These are phyloP conservation scores for Coemansia sp. DNA, from an alignment of 192 early-diverging fungal genomes.

Conservation along the genomic window DNA sequence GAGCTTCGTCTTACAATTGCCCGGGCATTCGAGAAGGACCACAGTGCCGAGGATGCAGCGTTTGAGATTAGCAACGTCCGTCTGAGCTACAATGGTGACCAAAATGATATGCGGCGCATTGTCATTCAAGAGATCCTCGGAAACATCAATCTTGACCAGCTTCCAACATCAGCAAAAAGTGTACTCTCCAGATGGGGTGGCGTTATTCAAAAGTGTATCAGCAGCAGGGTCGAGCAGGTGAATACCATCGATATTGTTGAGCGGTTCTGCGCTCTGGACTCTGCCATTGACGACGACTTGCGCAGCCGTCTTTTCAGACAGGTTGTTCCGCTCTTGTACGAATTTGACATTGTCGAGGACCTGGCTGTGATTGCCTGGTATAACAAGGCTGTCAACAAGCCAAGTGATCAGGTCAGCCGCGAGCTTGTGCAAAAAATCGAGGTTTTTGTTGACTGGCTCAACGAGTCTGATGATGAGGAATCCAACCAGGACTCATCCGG, in stretches of 20 bases:
- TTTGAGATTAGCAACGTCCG: constrained; percentile 87
- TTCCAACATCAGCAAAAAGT: constrained; percentile 37
- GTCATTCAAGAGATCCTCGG: constrained; percentile 72
- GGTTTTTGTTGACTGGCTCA: constrained; percentile 68
- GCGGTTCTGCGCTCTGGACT: constrained; percentile 53
- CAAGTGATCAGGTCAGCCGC: constrained; percentile 37
- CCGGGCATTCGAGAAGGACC: constrained; percentile 76
- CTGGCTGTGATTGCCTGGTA: constrained; percentile 80
- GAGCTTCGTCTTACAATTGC: constrained; percentile 75
- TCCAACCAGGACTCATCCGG: constrained; percentile 51
- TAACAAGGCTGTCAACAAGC: constrained; percentile 52
- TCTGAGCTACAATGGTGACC: constrained; percentile 81
- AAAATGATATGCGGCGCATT: constrained; percentile 73
- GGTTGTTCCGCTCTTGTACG: constrained; percentile 68
- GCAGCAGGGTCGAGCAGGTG: constrained; percentile 71
- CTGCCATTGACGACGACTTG: constrained; percentile 28
- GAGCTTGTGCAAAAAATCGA: constrained; percentile 59
- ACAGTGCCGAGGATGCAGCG: constrained; percentile 69
- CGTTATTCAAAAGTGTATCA: constrained; percentile 68
- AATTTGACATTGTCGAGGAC: constrained; percentile 81
- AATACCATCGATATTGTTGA: constrained; percentile 60
- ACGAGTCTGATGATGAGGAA: constrained; percentile 71
- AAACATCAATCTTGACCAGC: constrained; percentile 58
- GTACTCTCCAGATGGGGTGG: constrained; percentile 68
- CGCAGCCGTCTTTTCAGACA: constrained; percentile 61